A percentile compares a stretch with the other conserved stretches of the same genome.
Evolutionary conservation across 2,329 filamentous ascomycete genomes (phyloP).

Genomic region (Alternaria brassicicola): DNA sequence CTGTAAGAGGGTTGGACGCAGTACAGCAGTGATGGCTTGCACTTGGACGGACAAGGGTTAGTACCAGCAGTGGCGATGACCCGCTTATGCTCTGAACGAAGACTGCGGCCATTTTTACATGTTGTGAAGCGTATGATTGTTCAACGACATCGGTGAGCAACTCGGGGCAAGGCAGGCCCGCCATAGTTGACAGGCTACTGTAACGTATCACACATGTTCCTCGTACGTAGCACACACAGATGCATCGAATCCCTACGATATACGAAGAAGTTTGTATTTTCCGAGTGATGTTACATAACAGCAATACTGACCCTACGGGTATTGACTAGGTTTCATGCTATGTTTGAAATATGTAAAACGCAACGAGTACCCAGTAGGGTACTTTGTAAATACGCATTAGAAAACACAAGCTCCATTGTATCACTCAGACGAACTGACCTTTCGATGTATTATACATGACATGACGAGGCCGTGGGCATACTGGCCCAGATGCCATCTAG

Average conservation of each 20-base stretch:
- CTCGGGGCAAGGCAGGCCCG: slow-evolving; percentile 8
- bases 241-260: neutral
- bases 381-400: neutral
- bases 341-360: neutral
- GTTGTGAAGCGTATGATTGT: slow-evolving; percentile 13
- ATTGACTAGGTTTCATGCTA: neutral
- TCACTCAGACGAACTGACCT: neutral
- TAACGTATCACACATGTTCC: slow-evolving; percentile 11
- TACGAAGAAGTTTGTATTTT: neutral
- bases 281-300: neutral
- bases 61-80: neutral
- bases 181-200: slow-evolving; percentile 12
- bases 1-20: slow-evolving; percentile 8
- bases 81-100: neutral
- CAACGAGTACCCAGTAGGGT: neutral
- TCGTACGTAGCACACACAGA: neutral
- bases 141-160: slow-evolving; percentile 5
- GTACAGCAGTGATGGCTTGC: slow-evolving; percentile 7
- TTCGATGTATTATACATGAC: neutral
- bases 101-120: slow-evolving; percentile 1
- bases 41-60: neutral
- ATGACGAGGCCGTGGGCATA: neutral
- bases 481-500: neutral
- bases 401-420: neutral
- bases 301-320: neutral